Evolutionary conservation across 768 basidiomycete species (phyloP), one percentile per base, ranked within the genome.

Genomic region (Chalciporus chontae): DNA sequence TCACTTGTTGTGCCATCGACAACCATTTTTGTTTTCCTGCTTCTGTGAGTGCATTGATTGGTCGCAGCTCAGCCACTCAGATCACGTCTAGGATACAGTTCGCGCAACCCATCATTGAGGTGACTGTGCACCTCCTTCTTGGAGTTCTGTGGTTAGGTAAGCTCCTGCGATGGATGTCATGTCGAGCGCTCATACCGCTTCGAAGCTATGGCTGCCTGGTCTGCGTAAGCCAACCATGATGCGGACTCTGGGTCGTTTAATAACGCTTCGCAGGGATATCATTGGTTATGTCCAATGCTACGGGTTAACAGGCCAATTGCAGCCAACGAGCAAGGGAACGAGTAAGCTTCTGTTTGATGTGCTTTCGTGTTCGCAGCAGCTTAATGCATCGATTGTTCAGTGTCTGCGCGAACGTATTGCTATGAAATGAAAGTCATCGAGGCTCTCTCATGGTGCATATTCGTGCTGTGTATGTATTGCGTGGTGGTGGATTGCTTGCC

Each of bases 381-480:
- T 52, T 53, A n/a, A 56, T 41, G 26, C 44, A 24, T 40, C 9
- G 45, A n/a, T 47, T 38, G 34, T n/a, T 8, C 45, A 90, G 89
- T 79, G 48, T 77, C 77, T 44, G 67, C 69, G 8, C 71, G 72
- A 56, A 64, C 70, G 23, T 90, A 77, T 56, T 91, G 89, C 64
- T 85, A 87, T 64, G 79, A 88, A 61, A 86, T 90, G 84, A 87
- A 85, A 66, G 82, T 83, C 40, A 74, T 88, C 29, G 79, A 89
- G 56, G 87, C 85, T 2, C 79, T 90, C 63, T 89, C 88, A 0
- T 90, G 89, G 89, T 73, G 79, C 61, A 68, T 80, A 45, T 90
- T 90, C 60, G 72, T 73, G 50, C 57, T 76, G 41, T 73, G 78
- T 79, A 37, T 27, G 76, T 64, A 38, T 46, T 14, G 40, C 5